Evolutionary conservation across 2,329 filamentous ascomycete genomes (phyloP).

Genomic region (Xylaria hypoxylon): DNA sequence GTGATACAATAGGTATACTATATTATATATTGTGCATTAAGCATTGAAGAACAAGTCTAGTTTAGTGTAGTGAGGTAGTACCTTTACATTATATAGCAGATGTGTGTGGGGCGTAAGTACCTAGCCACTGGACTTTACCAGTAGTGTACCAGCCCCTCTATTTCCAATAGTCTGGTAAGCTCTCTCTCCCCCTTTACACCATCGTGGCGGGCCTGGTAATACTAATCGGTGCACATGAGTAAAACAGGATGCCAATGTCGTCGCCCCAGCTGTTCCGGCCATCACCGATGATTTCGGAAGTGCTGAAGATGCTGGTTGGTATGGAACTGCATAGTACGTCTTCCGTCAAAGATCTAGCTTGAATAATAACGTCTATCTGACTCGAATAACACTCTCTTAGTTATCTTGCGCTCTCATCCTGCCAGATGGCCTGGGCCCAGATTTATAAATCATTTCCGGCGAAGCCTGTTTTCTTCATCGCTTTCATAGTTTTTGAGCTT

Average conservation of each 20-base stretch:
- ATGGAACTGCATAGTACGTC: neutral
- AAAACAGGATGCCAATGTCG: neutral
- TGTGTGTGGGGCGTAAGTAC: no score
- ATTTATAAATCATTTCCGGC: neutral
- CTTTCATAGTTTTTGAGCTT: neutral
- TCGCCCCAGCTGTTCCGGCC: neutral
- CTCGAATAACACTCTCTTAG: neutral
- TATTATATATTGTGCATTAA: no score
- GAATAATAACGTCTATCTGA: no score
- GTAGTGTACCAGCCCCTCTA: no score
- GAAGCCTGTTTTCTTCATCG: neutral
- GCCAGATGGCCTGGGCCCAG: slow-evolving; percentile 1
- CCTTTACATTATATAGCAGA: no score
- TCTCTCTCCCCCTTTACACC: neutral
- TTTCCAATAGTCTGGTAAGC: no score
- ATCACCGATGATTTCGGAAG: neutral
- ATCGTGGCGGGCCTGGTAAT: neutral
- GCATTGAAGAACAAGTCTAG: no score
- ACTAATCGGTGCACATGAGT: neutral
- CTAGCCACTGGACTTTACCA: no score
- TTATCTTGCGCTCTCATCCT: neutral
- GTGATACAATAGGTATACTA: no score
- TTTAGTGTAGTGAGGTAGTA: no score
- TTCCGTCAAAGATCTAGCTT: neutral
- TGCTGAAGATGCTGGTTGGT: neutral